phyloP scores from a whole-genome alignment of 352 stramenopile species.

The Phytophthora constricta region DNA sequence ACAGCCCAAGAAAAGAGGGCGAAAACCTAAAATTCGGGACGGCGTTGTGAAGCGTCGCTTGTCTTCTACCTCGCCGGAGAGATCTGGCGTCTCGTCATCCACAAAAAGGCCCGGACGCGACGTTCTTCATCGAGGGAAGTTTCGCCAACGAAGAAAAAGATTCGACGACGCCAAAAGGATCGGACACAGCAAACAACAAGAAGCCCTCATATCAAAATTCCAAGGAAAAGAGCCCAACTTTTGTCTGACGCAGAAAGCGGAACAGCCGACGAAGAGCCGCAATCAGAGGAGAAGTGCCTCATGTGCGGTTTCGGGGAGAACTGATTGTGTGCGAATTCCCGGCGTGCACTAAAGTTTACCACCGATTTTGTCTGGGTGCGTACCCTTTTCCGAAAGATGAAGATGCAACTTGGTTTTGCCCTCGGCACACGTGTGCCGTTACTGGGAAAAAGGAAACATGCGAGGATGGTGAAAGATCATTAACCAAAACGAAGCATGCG shows the following conservation, averaged over 20 bases:
- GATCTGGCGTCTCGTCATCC: slow-evolving; percentile 18
- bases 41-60: slow-evolving; percentile 65
- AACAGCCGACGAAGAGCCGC: slow-evolving; percentile 47
- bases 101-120: slow-evolving; percentile 56
- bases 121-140: slow-evolving; percentile 55
- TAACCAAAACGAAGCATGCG: slow-evolving; percentile 46
- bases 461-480: slow-evolving; percentile 45
- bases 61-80: slow-evolving; percentile 50
- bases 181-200: slow-evolving; percentile 27
- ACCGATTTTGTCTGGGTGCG: slow-evolving; percentile 84
- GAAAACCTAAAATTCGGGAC: slow-evolving; percentile 66
- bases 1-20: slow-evolving; percentile 19
- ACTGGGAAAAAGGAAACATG: slow-evolving; percentile 62
- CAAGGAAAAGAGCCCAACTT: slow-evolving; percentile 37
- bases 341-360: slow-evolving; percentile 86
- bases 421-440: slow-evolving; percentile 76
- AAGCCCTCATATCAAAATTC: slow-evolving; percentile 52
- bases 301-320: slow-evolving; percentile 83
- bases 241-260: slow-evolving; percentile 40
- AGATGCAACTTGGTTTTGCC: slow-evolving; percentile 82
- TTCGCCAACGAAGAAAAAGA: slow-evolving; percentile 47
- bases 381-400: slow-evolving; percentile 85
- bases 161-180: slow-evolving; percentile 42
- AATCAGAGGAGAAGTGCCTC: slow-evolving; percentile 82
- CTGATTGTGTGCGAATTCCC: slow-evolving; percentile 86